Conservation (phyloP, 352 stramenopile genomes). For the Pythium periplocum region DNA sequence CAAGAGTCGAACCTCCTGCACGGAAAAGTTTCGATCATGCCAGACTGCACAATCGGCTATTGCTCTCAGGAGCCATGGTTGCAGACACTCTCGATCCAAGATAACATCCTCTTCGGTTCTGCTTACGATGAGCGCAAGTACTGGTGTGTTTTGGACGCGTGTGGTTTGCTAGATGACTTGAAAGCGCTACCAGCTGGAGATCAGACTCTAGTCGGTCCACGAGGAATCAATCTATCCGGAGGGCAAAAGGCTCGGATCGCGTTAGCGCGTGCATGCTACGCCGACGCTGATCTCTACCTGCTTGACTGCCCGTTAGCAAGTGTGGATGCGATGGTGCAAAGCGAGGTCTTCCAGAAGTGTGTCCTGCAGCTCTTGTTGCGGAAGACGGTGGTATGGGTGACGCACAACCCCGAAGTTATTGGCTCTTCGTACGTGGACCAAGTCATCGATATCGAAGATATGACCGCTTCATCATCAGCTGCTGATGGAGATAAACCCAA, state of each 20-base stretch:
- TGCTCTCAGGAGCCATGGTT: neutral
- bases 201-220: conserved; percentile 6
- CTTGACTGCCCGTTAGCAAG: conserved; percentile 10
- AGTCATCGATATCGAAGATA: neutral
- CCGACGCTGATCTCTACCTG: conserved; percentile 13
- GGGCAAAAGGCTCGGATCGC: conserved; percentile 20
- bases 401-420: conserved; percentile 11
- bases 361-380: conserved; percentile 2
- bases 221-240: conserved; percentile 15
- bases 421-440: neutral
- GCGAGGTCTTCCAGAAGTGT: conserved; percentile 13
- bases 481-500: no score
- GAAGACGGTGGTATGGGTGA: conserved; percentile 16
- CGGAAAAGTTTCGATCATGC: neutral
- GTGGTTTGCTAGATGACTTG: conserved; percentile 10
- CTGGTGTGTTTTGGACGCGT: conserved; percentile 9
- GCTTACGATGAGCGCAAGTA: conserved; percentile 55
- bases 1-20: neutral
- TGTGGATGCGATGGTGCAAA: conserved; percentile 15
- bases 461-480: neutral
- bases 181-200: conserved; percentile 26
- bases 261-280: conserved; percentile 16
- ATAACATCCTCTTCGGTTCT: conserved; percentile 86
- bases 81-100: conserved; percentile 27
- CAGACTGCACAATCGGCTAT: neutral